Evolutionary conservation across 1,284 basidiomycete species (phyloP).

Genomic region (Pholiota adiposa): DNA sequence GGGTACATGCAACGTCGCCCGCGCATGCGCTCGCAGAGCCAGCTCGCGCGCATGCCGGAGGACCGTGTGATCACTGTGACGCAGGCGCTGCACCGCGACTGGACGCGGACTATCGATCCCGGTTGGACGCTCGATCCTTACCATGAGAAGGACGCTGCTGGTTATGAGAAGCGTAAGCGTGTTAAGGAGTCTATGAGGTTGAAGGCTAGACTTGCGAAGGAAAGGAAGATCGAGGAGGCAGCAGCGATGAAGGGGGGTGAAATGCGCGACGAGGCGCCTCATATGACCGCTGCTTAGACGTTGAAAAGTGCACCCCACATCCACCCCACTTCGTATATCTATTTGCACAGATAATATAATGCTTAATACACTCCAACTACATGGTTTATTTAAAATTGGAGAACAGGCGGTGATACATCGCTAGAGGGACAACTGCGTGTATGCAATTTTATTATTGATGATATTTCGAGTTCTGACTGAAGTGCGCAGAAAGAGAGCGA

Average conservation of each 20-base stretch:
- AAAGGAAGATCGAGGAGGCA: background rate
- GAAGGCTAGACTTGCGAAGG: background rate
- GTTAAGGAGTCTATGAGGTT: background rate
- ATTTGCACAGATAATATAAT: background rate
- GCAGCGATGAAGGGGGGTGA: background rate
- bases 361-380: background rate
- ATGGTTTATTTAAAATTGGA: too few species aligned
- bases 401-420: too few species aligned
- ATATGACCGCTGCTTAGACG: background rate
- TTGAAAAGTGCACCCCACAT: background rate
- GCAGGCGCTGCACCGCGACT: constrained; percentile 26
- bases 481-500: too few species aligned
- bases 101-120: constrained; percentile 12
- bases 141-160: constrained; percentile 4
- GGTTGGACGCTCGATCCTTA: constrained; percentile 9
- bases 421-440: too few species aligned
- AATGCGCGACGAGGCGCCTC: background rate
- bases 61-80: constrained; percentile 47
- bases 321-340: background rate
- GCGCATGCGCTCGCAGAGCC: constrained; percentile 69
- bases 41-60: constrained; percentile 73
- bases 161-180: background rate
- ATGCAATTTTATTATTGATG: too few species aligned
- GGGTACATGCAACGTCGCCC: constrained; percentile 80
- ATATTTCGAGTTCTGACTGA: too few species aligned